These are phyloP conservation scores for Luvunga scandens DNA, from an alignment of 345 rosid genomes.

Conservation along the genomic window DNA sequence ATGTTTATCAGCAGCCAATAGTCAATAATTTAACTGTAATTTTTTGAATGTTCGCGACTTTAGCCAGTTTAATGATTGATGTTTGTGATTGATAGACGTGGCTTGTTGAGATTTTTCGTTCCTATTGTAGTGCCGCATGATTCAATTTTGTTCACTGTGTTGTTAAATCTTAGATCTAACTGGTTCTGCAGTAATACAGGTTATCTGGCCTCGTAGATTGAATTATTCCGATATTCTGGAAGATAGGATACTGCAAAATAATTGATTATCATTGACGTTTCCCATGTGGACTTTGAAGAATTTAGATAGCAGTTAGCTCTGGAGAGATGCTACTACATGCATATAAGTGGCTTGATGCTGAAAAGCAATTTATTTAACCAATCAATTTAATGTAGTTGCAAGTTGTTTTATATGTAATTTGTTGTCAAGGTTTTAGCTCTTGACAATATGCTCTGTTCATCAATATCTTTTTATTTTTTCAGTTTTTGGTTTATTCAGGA, in stretches of 20 bases:
- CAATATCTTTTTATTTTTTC: conserved; percentile 32
- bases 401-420: background rate
- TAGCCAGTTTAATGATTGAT: background rate
- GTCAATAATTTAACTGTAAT: background rate
- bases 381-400: background rate
- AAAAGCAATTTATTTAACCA: background rate
- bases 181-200: background rate
- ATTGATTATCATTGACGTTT: background rate
- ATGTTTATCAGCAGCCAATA: conserved; percentile 2
- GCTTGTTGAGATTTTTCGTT: background rate
- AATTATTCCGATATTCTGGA: background rate
- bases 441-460: conserved; percentile 19
- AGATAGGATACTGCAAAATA: background rate
- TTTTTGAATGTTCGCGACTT: background rate
- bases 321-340: no score
- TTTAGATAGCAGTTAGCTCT: background rate
- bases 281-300: background rate
- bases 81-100: background rate
- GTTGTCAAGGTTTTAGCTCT: background rate
- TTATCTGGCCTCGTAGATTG: background rate
- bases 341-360: background rate
- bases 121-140: background rate
- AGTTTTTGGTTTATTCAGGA: conserved; percentile 62
- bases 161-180: background rate
- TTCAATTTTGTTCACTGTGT: background rate